Conservation (phyloP, 306 rosid genomes). For the Senna siamea region DNA sequence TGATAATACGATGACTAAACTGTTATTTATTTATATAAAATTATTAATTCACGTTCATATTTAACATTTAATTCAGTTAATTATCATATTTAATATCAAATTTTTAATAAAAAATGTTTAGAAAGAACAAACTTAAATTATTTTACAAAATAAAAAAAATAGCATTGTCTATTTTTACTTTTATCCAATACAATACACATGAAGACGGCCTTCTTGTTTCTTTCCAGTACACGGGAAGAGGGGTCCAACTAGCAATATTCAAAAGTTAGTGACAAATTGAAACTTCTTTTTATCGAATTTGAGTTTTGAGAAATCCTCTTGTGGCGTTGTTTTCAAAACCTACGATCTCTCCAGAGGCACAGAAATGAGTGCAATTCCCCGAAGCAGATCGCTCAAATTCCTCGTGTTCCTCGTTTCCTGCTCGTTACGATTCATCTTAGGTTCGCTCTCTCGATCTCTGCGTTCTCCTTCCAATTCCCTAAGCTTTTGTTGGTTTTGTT, state of each 20-base stretch:
- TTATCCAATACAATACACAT: too few relatives aligned
- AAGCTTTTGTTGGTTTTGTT: neutral
- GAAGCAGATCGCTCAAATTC: conserved; percentile 46
- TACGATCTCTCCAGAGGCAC: neutral
- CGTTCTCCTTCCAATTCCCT: neutral
- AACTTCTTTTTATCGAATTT: neutral
- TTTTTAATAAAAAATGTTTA: too few relatives aligned
- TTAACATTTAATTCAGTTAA: too few relatives aligned
- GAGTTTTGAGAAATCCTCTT: neutral
- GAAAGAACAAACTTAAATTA: too few relatives aligned
- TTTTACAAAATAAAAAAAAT: too few relatives aligned
- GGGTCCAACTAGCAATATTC: neutral
- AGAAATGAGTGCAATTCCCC: conserved; percentile 50
- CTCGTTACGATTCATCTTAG: conserved; percentile 51
- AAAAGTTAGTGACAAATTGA: neutral
- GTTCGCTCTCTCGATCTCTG: conserved; percentile 45
- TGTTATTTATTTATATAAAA: too few relatives aligned
- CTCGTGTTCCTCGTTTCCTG: conserved; percentile 39
- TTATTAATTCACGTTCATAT: too few relatives aligned
- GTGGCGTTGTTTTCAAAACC: neutral
- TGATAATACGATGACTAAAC: too few relatives aligned
- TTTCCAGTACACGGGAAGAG: neutral
- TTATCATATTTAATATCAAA: too few relatives aligned
- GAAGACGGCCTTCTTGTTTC: neutral
- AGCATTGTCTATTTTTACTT: too few relatives aligned